Evolutionary conservation across 345 rosid species (phyloP), one percentile per base, ranked within the genome.

Genomic region (Atalantia buxifolia): DNA sequence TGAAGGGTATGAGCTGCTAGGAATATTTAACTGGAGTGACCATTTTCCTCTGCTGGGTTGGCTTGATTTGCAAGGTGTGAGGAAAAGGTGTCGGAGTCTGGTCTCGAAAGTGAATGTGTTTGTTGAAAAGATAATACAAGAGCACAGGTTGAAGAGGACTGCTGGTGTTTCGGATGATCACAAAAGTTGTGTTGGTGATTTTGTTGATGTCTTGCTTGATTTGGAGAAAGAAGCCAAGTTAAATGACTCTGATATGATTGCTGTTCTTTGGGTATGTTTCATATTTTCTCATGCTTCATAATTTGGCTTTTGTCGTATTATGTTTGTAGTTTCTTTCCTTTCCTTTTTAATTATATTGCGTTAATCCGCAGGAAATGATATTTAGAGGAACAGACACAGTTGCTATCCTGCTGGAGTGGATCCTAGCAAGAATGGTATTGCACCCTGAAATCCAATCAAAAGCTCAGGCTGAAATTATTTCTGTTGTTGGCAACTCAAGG

Each of bases 1-100:
- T 2, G 91, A 89, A 83, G 91, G 89, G 2, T 85, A 86, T 56
- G 86, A 86, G 57, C 74, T 89, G 71, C 83, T 86, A 56, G 98
- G 97, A 14, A 77, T 76, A 25, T 92, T 92, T 72, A 94, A 94
- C 62, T 94, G 95, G 97, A 85, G 95, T 59, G 98, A 62, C 81
- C 75, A 77, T 73, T 84, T 82, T 77, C 83, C 81, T 78, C 65
- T 85, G 21, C 61, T 79, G 83, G 81, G 83, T 5, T 74, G 69
- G 81, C 33, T 84, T 22, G 87, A 87, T 66, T 60, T 83, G 79
- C 92, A 87, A 81, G 87, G 91, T 2, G 86, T 87, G 66, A 82
- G 89, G 76, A 80, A 78, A 66, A 83, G 88, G 79, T 80, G 89
- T 9, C 84, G 72, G 48, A 77, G 70, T 28, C 82, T 87, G 78